Evolutionary conservation across 1,284 basidiomycete species (phyloP), one percentile per base, ranked within the genome.

Genomic region (Malassezia yamatoensis): DNA sequence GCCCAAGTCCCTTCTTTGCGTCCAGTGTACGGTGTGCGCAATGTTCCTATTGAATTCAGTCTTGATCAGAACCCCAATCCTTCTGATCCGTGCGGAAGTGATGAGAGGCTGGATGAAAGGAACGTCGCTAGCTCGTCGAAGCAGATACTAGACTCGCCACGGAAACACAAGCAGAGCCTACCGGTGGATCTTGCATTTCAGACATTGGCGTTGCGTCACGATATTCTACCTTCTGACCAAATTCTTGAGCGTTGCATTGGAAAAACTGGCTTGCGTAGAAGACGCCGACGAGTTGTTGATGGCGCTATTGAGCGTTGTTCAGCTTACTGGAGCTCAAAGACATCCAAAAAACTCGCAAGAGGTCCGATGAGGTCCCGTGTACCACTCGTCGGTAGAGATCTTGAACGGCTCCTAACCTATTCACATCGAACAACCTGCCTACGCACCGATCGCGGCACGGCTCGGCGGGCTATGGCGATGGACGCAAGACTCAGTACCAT

Each of bases 241-340:
- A 33, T 33, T 12, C 16, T 9, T 9, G 16, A 15, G 7, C 1
- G 11, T 2, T 16, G 34, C 8, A 9, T 15, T 16, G 29, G 29
- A 15, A 13, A 33, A 11, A 45, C 43, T 6, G 18, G 15, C 4
- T 13, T 9, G 24, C 37, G 44, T 12, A 37, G 54, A 4, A 34
- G 50, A 13, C 43, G 38, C 12, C 54, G 41, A 29, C 54, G 49
- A 2, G 39, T 53, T 37, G 55, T 58, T 5, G 34, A 21, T 24
- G 50, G 50, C 3, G 32, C 33, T 7, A 13, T 58, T 1, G 55
- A 58, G 33, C 50, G 55, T 0, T 7, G 13, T 6, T 58, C 55
- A 16, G 50, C 55, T 12, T 58, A 58, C 55, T 49, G 45, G 55
- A 37, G 38, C 15, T 16, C 41, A 24, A 24, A 20, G 41, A 15